These are phyloP conservation scores for Pichia sp. DNA, from an alignment of 1,139 yeast species.

Conservation along the genomic window DNA sequence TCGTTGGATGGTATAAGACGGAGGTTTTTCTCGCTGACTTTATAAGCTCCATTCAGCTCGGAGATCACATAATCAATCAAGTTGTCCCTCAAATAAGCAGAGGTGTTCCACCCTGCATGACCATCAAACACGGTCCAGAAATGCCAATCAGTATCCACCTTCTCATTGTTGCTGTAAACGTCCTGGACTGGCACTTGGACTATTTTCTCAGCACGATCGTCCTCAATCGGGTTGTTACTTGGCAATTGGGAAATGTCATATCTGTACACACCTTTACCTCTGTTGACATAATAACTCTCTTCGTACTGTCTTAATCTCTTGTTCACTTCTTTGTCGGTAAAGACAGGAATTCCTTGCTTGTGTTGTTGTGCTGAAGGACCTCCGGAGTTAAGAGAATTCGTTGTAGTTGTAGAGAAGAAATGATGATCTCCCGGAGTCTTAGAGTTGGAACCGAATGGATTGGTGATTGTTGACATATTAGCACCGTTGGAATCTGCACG, in stretches of 20 bases:
- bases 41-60: slow-evolving; percentile 67
- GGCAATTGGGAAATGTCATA: slow-evolving; percentile 89
- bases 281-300: slow-evolving; percentile 72
- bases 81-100: slow-evolving; percentile 75
- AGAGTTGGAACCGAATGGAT: not conserved
- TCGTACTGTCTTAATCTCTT: slow-evolving; percentile 65
- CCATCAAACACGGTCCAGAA: slow-evolving; percentile 97
- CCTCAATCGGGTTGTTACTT: slow-evolving; percentile 92
- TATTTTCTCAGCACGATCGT: slow-evolving; percentile 82
- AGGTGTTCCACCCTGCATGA: slow-evolving; percentile 95
- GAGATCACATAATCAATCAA: slow-evolving; percentile 71
- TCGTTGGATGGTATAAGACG: slow-evolving; percentile 60
- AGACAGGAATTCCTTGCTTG: slow-evolving; percentile 34
- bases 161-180: slow-evolving; percentile 44
- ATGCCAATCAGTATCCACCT: slow-evolving; percentile 76
- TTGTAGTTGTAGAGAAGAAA: slow-evolving; percentile 40
- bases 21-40: slow-evolving; percentile 42
- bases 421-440: slow-evolving; percentile 22
- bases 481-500: slow-evolving; percentile 26
- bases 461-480: slow-evolving; percentile 13
- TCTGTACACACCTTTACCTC: slow-evolving; percentile 89
- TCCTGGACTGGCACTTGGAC: slow-evolving; percentile 72
- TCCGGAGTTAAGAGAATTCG: slow-evolving; percentile 37
- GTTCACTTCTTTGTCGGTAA: slow-evolving; percentile 74
- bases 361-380: slow-evolving; percentile 40